A percentile compares a stretch with the other conserved stretches of the same genome.
Conservation (phyloP, 176 grass and related monocot genomes). For the Eragrostis curvula region DNA sequence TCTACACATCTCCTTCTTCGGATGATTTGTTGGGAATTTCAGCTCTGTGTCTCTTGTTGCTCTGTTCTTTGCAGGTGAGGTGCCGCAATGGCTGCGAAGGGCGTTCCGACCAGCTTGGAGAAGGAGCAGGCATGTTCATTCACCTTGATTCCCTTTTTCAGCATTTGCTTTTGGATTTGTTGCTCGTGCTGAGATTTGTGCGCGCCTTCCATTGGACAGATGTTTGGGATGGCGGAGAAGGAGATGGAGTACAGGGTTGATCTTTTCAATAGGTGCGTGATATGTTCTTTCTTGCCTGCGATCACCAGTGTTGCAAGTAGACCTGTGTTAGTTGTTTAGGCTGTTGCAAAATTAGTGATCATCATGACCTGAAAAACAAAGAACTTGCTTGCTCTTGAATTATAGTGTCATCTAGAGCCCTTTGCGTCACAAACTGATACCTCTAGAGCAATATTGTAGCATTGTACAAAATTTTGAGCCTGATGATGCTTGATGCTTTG, state of each 20-base stretch:
- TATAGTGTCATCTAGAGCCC: neutral
- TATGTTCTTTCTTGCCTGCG: neutral
- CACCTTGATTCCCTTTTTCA: neutral
- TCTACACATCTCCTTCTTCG: neutral
- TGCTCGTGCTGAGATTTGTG: neutral
- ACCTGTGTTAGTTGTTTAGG: neutral
- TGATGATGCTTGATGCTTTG: neutral
- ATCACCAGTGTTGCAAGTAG: neutral
- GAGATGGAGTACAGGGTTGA: constrained; percentile 99
- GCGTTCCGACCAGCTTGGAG: constrained; percentile 44
- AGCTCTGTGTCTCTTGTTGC: neutral
- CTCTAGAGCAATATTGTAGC: neutral
- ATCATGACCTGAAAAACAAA: neutral
- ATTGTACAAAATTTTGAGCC: neutral
- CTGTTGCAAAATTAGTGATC: neutral
- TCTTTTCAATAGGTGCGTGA: constrained; percentile 75
- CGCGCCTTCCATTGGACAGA: constrained; percentile 44
- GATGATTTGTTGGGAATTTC: neutral
- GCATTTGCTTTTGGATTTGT: neutral
- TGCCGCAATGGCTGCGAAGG: constrained; percentile 52
- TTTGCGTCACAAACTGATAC: neutral
- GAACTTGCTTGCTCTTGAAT: neutral
- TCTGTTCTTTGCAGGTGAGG: constrained; percentile 39
- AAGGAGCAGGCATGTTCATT: constrained; percentile 61
- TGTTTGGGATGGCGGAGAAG: constrained; percentile 87